phyloP scores from a whole-genome alignment of 352 stramenopile species.

The Blastocystis sp. region DNA sequence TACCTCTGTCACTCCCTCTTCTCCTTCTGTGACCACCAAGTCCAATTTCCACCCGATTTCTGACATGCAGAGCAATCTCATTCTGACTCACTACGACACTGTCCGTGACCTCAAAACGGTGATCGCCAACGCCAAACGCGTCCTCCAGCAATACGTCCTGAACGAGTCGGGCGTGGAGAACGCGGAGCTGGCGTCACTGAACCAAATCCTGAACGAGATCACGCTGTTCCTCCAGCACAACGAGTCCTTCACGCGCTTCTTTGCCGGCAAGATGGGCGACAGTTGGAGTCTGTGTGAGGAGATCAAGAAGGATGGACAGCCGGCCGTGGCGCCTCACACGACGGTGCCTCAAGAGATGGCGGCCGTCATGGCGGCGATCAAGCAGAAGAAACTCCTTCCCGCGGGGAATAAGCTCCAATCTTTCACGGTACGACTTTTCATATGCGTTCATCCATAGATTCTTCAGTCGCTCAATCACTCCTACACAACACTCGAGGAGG shows the following conservation, averaged over 20 bases:
- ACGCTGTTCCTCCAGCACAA: conserved; percentile 39
- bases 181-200: neutral
- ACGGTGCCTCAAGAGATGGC: conserved; percentile 6
- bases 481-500: conserved; percentile 44
- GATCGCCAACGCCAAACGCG: neutral
- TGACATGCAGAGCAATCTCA: neutral
- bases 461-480: conserved; percentile 1
- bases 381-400: conserved; percentile 34
- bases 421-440: neutral
- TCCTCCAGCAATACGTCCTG: conserved; percentile 23
- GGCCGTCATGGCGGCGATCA: neutral
- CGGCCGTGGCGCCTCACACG: too few relatives aligned
- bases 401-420: neutral
- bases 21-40: conserved; percentile 27
- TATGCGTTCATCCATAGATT: neutral
- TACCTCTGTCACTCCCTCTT: conserved; percentile 45
- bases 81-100: conserved; percentile 2
- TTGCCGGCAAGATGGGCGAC: conserved; percentile 38
- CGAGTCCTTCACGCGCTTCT: conserved; percentile 50
- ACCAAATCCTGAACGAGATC: conserved; percentile 56
- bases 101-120: conserved; percentile 15
- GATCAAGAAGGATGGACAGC: neutral
- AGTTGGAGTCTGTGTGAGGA: neutral
- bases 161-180: conserved; percentile 32
- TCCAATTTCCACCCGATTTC: neutral